Base-by-base conservation (phyloP, 202 grass and related monocot species). In the Tripidium arundinaceum region DNA sequence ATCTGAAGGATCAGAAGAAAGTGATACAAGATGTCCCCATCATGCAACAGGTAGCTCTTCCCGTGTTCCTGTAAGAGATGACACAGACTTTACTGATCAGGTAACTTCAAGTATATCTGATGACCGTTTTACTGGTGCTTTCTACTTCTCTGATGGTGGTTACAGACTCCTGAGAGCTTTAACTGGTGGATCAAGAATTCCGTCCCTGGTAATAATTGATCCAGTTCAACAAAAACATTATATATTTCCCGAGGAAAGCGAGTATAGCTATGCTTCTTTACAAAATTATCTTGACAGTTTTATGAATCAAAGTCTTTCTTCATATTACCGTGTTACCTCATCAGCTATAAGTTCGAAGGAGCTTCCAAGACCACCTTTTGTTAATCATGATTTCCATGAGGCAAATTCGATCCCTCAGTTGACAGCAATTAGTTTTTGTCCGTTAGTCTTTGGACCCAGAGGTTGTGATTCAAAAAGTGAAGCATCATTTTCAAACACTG, bases 301-400 rank as follows among this genome's bases (percentile, higher is more conserved):
- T 84, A 57, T 91, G 79, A 94, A 94, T 73, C 75, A 11, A 67
- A 93, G 75, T 85, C 95, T 94, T 81, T 26, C 84, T 89, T 62
- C 92, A 50, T 93, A 87, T 90, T 74, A 86, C 28, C 86, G 8
- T 54, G 90, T 82, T 18, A 70, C 59, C 68, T 89, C 72, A 78
- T 60, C 58, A 76, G 46, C 68, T 37, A 36, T 62, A 79, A 85
- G 45, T 70, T 86, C 65, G 25, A 98, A 94, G 75, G 84, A 94
- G 65, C 81, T 87, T 81, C 90, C 88, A 74, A 93, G 70, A 83
- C 91, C 92, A 81, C 95, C 95, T 86, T 93, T 94, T 82, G 82
- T 98, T 75, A 98, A 98, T 72, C 88, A 79, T 25, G 90, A 93
- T 87, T 94, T 93, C 45, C 95, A 84, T 80, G 95, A 98, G 79